Percentiles rank a stretch among this genome's conserved stretches.
Conservation (phyloP, 78 protist species). For the Dictyostelium citrinum region DNA sequence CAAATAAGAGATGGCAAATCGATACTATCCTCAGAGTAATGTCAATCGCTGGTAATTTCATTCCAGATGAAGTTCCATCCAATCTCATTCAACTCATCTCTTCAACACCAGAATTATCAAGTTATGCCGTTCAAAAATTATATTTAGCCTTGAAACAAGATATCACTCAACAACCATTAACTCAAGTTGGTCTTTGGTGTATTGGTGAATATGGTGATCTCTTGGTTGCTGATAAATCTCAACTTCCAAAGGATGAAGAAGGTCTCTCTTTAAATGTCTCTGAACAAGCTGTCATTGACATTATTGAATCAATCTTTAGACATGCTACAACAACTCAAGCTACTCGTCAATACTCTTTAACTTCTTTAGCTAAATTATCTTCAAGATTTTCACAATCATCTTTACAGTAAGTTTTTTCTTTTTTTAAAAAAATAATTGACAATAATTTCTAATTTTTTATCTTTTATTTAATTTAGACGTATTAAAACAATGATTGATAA, state of each 20-base stretch:
- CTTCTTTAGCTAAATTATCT: conserved; percentile 87
- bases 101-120: conserved; percentile 74
- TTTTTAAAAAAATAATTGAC: neutral
- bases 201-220: conserved; percentile 96
- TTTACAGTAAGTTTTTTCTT: neutral
- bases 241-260: conserved; percentile 72
- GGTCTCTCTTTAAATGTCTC: conserved; percentile 30
- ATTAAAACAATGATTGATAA: conserved; percentile 8
- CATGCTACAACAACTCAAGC: conserved; percentile 37
- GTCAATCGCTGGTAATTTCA: conserved; percentile 85
- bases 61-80: conserved; percentile 87
- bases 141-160: conserved; percentile 58
- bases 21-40: conserved; percentile 93
- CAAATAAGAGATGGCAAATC: conserved; percentile 94
- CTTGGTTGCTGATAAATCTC: conserved; percentile 62
- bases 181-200: conserved; percentile 87
- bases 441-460: neutral
- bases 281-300: conserved; percentile 73
- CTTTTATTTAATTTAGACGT: neutral
- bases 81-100: conserved; percentile 72
- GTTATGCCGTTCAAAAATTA: conserved; percentile 85
- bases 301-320: conserved; percentile 61
- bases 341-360: conserved; percentile 86
- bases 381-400: conserved; percentile 66
- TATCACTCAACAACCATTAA: conserved; percentile 73